Percentiles rank a stretch among this genome's conserved stretches.
Evolutionary conservation across 768 basidiomycete species (phyloP).

Genomic region (Suillus subluteus): DNA sequence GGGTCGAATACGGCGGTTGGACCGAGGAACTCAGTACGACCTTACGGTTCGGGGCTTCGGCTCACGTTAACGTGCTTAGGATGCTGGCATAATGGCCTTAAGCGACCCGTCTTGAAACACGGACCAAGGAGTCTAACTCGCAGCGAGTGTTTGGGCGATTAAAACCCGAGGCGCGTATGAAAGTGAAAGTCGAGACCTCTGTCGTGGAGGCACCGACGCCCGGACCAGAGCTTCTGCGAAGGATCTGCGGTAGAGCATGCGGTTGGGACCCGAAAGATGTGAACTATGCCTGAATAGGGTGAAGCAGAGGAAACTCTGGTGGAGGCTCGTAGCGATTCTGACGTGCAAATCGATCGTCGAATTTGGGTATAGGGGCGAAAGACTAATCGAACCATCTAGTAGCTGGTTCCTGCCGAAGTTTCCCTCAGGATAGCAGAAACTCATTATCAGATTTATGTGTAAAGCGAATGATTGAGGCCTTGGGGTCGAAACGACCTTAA

Average conservation of each 20-base stretch:
- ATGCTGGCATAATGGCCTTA: slow-evolving; percentile 81
- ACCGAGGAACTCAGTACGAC: slow-evolving; percentile 67
- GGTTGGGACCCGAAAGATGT: slow-evolving; percentile 91
- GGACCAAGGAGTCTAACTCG: slow-evolving; percentile 88
- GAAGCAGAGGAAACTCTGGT: slow-evolving; percentile 97
- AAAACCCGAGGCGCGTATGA: slow-evolving; percentile 70
- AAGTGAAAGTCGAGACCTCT: slow-evolving; percentile 71
- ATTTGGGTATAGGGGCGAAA: slow-evolving; percentile 96
- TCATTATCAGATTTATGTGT: slow-evolving; percentile 64
- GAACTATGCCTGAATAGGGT: slow-evolving; percentile 89
- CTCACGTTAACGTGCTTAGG: slow-evolving; percentile 61
- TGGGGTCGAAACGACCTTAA: slow-evolving; percentile 88
- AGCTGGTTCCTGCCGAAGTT: slow-evolving; percentile 89
- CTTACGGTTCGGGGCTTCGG: slow-evolving; percentile 48
- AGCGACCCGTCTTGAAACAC: slow-evolving; percentile 84
- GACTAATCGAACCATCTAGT: slow-evolving; percentile 95
- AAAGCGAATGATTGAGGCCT: slow-evolving; percentile 92
- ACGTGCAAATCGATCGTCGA: slow-evolving; percentile 95
- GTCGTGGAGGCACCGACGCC: slow-evolving; percentile 74
- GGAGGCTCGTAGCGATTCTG: slow-evolving; percentile 95
- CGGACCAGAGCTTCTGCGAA: slow-evolving; percentile 73
- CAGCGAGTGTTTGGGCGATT: slow-evolving; percentile 75
- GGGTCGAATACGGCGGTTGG: slow-evolving; percentile 55
- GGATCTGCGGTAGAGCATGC: slow-evolving; percentile 80
- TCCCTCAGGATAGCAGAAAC: slow-evolving; percentile 77